Evolutionary conservation across 305 asterid genomes (phyloP), one percentile per base, ranked within the genome.

Genomic region (Ajuga reptans): DNA sequence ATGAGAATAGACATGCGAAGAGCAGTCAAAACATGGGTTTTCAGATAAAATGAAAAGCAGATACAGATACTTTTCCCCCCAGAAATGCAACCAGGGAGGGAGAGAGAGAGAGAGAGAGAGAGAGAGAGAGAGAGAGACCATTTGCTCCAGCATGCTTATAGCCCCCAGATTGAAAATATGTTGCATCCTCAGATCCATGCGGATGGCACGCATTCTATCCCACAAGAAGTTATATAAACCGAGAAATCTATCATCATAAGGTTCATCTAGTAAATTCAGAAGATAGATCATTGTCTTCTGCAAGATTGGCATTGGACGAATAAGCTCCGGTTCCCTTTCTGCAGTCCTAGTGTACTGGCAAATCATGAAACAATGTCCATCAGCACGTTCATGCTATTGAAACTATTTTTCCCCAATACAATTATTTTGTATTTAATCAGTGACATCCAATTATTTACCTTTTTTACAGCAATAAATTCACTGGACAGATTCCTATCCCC

Each of bases 111-210:
- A 49, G 49, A 70, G 63, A 61, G 33, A 72, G 37, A 73, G 46
- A 17, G 66, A 59, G 65, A 18, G 17, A n/a, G 0, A 37, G 15
- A 29, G 24, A 77, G 77, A 64, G 71, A 90, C 99, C 99, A 94
- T 94, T 79, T 94, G 99, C 88, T 94, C 99, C 87, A 94, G 88
- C 98, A 94, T 83, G 58, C 71, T 83, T 73, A 94, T 83, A 68
- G 99, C 99, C 79, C 82, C 89, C 15, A 76, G 74, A 80, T 87
- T 77, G 81, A 94, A 91, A 78, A 94, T 89, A 86, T 94, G 99
- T 69, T 94, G 99, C 99, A 94, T 94, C 84, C 99, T 91, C 81
- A 94, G 82, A 83, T 94, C 99, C 99, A 94, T 94, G 52, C 99
- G 96, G 64, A 94, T 81, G 56, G 99, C 99, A 50, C 99, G 83